Evolutionary conservation across 2,329 filamentous ascomycete species (phyloP).

Genomic region (Cladosporium sp.): DNA sequence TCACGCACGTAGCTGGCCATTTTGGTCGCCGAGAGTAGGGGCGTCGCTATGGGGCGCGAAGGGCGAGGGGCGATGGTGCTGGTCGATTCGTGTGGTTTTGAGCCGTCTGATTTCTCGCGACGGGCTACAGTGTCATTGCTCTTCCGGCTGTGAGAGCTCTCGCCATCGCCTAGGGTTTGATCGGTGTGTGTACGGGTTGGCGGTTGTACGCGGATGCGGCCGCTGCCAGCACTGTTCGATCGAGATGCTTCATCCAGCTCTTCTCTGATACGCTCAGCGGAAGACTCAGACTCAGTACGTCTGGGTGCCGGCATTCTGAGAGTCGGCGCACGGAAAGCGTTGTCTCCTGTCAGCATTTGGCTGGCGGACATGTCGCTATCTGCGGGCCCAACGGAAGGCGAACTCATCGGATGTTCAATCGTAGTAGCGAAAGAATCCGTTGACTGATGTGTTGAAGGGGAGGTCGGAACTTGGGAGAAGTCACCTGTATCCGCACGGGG

Average conservation of each 20-base stretch:
- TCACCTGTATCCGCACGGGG: not conserved
- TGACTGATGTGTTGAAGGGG: constrained; percentile 54
- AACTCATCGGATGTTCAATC: constrained; percentile 23
- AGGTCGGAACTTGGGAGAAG: constrained; percentile 38
- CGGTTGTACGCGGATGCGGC: constrained; percentile 23
- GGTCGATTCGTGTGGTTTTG: not conserved
- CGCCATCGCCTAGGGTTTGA: constrained; percentile 9
- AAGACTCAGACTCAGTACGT: constrained; percentile 16
- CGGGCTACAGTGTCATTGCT: constrained; percentile 1
- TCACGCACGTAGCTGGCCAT: constrained; percentile 77
- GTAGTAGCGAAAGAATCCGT: constrained; percentile 62
- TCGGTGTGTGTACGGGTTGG: constrained; percentile 25
- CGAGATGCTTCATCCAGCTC: constrained; percentile 33
- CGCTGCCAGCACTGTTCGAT: constrained; percentile 22
- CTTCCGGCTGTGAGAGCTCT: constrained; percentile 1
- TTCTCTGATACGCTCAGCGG: constrained; percentile 24
- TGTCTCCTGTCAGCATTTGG: constrained; percentile 79
- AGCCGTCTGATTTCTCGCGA: constrained; percentile 14
- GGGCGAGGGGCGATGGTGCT: not conserved
- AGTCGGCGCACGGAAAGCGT: constrained; percentile 78
- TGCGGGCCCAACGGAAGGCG: constrained; percentile 14
- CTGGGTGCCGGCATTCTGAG: constrained; percentile 36
- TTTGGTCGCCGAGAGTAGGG: constrained; percentile 70
- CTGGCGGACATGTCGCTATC: constrained; percentile 61
- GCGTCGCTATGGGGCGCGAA: constrained; percentile 15